Percentiles rank a stretch among this genome's conserved stretches.
phyloP scores from a whole-genome alignment of 2,329 filamentous ascomycete genomes.

The Colletotrichum sp. region DNA sequence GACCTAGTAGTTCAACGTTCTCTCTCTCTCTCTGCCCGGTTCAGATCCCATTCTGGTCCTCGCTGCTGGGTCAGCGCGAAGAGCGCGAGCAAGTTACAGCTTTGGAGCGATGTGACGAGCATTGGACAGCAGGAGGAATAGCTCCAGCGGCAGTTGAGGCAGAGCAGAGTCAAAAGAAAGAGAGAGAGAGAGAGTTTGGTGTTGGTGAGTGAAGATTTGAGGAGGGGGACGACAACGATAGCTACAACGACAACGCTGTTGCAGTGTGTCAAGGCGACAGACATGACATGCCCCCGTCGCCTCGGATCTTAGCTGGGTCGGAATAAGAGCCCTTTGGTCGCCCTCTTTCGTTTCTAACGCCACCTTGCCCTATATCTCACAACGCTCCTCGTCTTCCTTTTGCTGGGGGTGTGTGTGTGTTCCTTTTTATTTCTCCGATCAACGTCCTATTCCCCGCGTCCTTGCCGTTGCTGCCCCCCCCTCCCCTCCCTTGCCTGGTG shows the following conservation, averaged over 20 bases:
- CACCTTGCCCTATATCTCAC: conserved; percentile 4
- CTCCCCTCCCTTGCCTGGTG: background rate
- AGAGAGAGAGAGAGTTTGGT: background rate
- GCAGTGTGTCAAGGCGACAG: background rate
- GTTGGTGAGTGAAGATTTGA: background rate
- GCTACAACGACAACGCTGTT: background rate
- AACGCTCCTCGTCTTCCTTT: background rate
- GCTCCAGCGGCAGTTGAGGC: background rate
- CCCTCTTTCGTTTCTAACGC: conserved; percentile 3
- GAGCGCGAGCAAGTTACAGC: background rate
- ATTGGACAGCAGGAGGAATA: background rate
- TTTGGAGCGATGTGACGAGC: background rate
- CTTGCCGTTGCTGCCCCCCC: background rate
- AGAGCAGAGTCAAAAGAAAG: background rate
- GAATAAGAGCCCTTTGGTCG: background rate
- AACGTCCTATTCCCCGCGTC: background rate
- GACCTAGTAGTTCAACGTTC: background rate
- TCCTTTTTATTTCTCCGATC: background rate
- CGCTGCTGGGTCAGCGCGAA: background rate
- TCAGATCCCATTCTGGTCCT: background rate
- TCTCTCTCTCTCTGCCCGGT: background rate
- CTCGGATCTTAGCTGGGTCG: background rate
- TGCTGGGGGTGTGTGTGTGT: background rate
- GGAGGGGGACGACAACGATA: background rate
- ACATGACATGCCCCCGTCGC: background rate